Percentiles rank a stretch among this genome's conserved stretches.
These are phyloP conservation scores for Phialocephala sp. DNA, from an alignment of 2,329 filamentous ascomycete species.

Conservation along the genomic window DNA sequence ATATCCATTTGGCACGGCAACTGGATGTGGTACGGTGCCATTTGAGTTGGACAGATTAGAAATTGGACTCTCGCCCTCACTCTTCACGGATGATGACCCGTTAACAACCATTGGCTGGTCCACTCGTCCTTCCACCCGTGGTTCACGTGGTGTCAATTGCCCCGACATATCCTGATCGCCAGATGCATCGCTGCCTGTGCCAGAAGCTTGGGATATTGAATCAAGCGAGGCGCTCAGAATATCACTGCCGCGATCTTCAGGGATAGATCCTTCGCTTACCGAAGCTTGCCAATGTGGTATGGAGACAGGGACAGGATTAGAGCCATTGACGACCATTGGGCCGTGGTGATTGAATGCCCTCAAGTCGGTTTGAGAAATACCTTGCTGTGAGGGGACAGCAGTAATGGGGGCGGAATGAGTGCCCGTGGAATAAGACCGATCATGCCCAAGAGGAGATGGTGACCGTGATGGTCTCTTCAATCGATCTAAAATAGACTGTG, in stretches of 20 bases:
- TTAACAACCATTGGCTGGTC: slow-evolving; percentile 38
- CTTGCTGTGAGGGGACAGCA: slow-evolving; percentile 34
- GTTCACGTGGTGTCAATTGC: slow-evolving; percentile 37
- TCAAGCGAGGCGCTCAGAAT: slow-evolving; percentile 35
- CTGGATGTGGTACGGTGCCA: slow-evolving; percentile 21
- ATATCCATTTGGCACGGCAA: slow-evolving; percentile 28
- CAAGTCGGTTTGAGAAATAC: slow-evolving; percentile 37
- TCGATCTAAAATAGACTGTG: slow-evolving; percentile 42
- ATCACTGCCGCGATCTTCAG: slow-evolving; percentile 38
- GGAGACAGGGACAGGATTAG: slow-evolving; percentile 36
- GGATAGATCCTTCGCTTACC: slow-evolving; percentile 34
- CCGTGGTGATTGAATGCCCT: slow-evolving; percentile 37
- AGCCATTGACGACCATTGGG: slow-evolving; percentile 43
- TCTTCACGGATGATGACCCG: slow-evolving; percentile 31
- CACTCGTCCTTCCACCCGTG: slow-evolving; percentile 24
- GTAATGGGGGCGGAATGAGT: slow-evolving; percentile 35
- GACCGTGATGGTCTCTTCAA: slow-evolving; percentile 42
- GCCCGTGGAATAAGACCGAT: slow-evolving; percentile 40
- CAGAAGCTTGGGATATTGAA: slow-evolving; percentile 38
- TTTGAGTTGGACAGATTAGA: slow-evolving; percentile 20
- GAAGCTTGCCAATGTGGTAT: slow-evolving; percentile 39
- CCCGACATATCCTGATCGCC: slow-evolving; percentile 34
- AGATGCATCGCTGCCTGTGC: slow-evolving; percentile 34
- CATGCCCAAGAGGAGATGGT: slow-evolving; percentile 44
- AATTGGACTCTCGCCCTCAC: slow-evolving; percentile 15